These are phyloP conservation scores for Pseudevernia furfuracea DNA, from an alignment of 495 filamentous ascomycete genomes.

Conservation along the genomic window DNA sequence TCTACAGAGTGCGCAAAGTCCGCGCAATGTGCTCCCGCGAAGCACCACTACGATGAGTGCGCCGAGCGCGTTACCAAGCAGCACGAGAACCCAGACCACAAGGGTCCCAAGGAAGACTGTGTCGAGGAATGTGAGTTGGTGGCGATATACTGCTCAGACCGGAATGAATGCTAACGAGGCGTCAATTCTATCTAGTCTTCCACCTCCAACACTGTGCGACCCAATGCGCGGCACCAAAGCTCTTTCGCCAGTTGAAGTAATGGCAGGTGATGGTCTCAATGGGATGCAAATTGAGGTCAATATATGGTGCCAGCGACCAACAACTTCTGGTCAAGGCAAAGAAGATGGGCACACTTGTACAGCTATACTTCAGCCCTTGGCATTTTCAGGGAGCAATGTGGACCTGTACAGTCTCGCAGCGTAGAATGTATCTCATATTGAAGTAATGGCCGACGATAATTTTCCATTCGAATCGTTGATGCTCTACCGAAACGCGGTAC, in stretches of 20 bases:
- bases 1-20: constrained; percentile 76
- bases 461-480: neutral
- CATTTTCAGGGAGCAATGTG: constrained; percentile 2
- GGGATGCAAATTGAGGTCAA: neutral
- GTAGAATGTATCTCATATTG: constrained; percentile 14
- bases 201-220: constrained; percentile 91
- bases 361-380: constrained; percentile 11
- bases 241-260: constrained; percentile 80
- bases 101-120: constrained; percentile 77
- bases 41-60: constrained; percentile 98
- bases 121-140: constrained; percentile 90
- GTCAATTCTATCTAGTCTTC: constrained; percentile 60
- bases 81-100: constrained; percentile 55
- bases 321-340: neutral
- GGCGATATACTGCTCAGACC: neutral
- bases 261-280: neutral
- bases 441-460: neutral
- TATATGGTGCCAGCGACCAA: neutral
- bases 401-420: constrained; percentile 8
- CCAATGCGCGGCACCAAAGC: constrained; percentile 88
- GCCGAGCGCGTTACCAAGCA: constrained; percentile 81
- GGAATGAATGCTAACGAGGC: neutral
- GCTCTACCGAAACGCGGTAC: neutral
- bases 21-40: constrained; percentile 71
- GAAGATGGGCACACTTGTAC: constrained; percentile 8